Evolutionary conservation across 768 basidiomycete genomes (phyloP), one percentile per base, ranked within the genome.

Genomic region (Leccinum variicolor): DNA sequence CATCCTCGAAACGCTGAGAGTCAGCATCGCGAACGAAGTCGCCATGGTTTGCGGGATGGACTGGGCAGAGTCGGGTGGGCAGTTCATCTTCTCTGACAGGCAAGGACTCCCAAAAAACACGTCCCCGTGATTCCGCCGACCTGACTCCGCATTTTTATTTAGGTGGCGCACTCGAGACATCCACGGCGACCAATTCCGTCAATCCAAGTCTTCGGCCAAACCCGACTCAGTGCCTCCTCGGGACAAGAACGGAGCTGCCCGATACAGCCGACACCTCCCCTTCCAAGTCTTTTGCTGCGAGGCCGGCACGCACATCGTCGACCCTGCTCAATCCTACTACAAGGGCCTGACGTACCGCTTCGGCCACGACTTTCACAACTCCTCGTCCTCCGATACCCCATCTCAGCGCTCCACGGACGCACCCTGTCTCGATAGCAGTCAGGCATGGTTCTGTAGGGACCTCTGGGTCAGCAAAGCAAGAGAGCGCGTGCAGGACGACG

Each of bases 1-100:
- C 71, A 94, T 99, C 50, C 78, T 99, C 52, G 97, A 99, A 74
- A 96, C 91, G 23, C 85, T 98, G 69, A 87, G 94, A 61, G 89
- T 98, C 59, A 92, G 90, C 69, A 81, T 89, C 63, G 82, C 83
- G 31, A 99, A 98, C 69, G 85, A 94, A 63, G 97, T 97, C 3
- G 92, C 94, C 0, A 93, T 99, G 92, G 94, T 98, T 2, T 98
- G 97, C 69, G 96, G 95, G n/a, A 98, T 98, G 96, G 97, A 99
- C 69, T 99, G 97, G 97, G 96, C 94, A 11, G 95, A 99, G 73
- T 90, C 94, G 66, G 92, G 94, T 62, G 94, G 94, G 0, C 90
- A 93, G 74, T 99, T 98, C 79, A 94, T 98, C 63, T 98, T 97
- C 75, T 98, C 95, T 17, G 96, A 98, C 73, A 81, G 96, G 94